Evolutionary conservation across 148 eudicot species (phyloP).

Genomic region (Polygonum maritimum): DNA sequence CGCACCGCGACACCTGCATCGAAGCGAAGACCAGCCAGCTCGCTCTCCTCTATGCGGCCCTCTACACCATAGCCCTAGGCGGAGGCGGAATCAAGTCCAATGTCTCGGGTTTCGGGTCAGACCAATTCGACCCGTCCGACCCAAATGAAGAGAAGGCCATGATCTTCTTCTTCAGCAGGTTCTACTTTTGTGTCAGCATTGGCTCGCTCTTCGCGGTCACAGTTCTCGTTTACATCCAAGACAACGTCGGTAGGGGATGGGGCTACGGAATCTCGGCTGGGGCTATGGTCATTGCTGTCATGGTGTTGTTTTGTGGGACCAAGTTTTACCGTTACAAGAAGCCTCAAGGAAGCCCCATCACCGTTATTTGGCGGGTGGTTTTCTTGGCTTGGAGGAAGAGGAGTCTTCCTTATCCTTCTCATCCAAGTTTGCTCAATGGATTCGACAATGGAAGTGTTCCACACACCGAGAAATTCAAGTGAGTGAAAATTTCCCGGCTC

Average conservation of each 20-base stretch:
- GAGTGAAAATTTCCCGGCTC: neutral
- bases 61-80: constrained; percentile 82
- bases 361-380: constrained; percentile 80
- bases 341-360: constrained; percentile 87
- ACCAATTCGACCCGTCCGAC: constrained; percentile 70
- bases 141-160: constrained; percentile 81
- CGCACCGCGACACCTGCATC: constrained; percentile 33
- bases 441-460: constrained; percentile 42
- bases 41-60: constrained; percentile 67
- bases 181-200: constrained; percentile 75
- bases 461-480: constrained; percentile 56
- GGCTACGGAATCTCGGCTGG: constrained; percentile 94
- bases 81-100: constrained; percentile 95
- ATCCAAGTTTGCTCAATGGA: constrained; percentile 57
- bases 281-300: constrained; percentile 67
- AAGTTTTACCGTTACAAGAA: constrained; percentile 52
- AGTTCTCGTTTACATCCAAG: constrained; percentile 80
- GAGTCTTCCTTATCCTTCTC: constrained; percentile 43
- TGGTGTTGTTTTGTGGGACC: constrained; percentile 56
- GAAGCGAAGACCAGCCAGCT: constrained; percentile 61
- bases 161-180: constrained; percentile 90
- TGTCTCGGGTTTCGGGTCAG: constrained; percentile 93
- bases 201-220: constrained; percentile 90
- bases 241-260: constrained; percentile 78
- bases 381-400: constrained; percentile 69